Percentiles rank a stretch among this genome's conserved stretches.
These are phyloP conservation scores for Paecilomyces formosus DNA, from an alignment of 2,329 filamentous ascomycete genomes.

Conservation along the genomic window DNA sequence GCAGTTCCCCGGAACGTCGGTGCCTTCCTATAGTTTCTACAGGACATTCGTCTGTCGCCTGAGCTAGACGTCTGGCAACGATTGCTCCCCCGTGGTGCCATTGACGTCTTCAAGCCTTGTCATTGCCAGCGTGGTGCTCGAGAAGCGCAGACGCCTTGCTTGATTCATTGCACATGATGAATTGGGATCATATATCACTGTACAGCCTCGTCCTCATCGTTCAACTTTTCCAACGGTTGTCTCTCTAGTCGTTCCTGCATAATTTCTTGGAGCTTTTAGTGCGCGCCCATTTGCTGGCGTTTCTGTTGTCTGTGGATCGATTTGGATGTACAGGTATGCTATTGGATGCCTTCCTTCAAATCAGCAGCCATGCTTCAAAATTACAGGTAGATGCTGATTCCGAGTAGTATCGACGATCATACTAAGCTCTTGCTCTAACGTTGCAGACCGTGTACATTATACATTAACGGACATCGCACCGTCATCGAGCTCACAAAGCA, in stretches of 20 bases:
- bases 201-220: slow-evolving; percentile 16
- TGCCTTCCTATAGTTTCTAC: background rate
- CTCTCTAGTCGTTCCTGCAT: slow-evolving; percentile 15
- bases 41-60: background rate
- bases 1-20: background rate
- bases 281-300: slow-evolving; percentile 1
- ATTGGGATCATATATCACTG: slow-evolving; percentile 14
- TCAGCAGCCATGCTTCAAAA: slow-evolving; percentile 1
- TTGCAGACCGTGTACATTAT: background rate
- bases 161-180: slow-evolving; percentile 27
- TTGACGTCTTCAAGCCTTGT: background rate
- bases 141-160: slow-evolving; percentile 14
- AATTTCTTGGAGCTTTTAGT: slow-evolving; percentile 10
- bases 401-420: slow-evolving; percentile 6
- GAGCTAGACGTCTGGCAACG: background rate
- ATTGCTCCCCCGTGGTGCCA: background rate
- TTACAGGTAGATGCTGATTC: slow-evolving; percentile 1
- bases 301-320: background rate
- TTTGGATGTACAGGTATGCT: slow-evolving; percentile 4
- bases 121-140: slow-evolving; percentile 15
- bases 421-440: background rate
- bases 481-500: slow-evolving; percentile 5
- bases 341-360: slow-evolving; percentile 5
- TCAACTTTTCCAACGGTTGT: slow-evolving; percentile 7
- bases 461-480: background rate